A percentile compares a stretch with the other conserved stretches of the same genome.
phyloP scores from a whole-genome alignment of 306 rosid genomes.

The Cicer cuneatum region DNA sequence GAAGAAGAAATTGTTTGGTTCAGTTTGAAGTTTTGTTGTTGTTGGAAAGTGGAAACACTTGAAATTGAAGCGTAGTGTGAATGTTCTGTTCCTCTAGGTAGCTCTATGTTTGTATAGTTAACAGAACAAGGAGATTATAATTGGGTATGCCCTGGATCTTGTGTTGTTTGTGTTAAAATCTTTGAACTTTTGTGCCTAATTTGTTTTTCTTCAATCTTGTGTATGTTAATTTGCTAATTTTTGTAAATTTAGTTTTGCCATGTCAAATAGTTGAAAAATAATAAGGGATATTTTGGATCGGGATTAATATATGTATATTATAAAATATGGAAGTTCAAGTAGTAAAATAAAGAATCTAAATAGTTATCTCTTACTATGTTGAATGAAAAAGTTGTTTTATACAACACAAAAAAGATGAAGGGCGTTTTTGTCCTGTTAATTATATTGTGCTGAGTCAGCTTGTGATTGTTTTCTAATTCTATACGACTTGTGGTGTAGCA shows the following conservation, averaged over 20 bases:
- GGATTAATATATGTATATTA: constrained; percentile 33
- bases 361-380: constrained; percentile 18
- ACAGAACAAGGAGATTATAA: constrained; percentile 36
- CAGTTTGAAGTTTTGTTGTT: constrained; percentile 38
- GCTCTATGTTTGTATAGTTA: constrained; percentile 16
- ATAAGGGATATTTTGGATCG: constrained; percentile 27
- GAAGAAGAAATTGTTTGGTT: constrained; percentile 33
- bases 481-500: constrained; percentile 36
- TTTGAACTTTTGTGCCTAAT: constrained; percentile 30
- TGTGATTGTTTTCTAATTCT: constrained; percentile 39
- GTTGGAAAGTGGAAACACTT: constrained; percentile 29
- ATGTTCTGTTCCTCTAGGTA: background rate
- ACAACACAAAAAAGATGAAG: constrained; percentile 11
- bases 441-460: constrained; percentile 26
- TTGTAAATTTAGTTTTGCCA: constrained; percentile 14
- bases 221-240: background rate
- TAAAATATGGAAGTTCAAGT: constrained; percentile 33
- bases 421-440: constrained; percentile 56
- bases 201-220: constrained; percentile 33
- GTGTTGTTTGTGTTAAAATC: constrained; percentile 21
- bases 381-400: background rate
- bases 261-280: constrained; percentile 18
- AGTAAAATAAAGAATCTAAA: constrained; percentile 40
- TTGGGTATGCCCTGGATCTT: constrained; percentile 44
- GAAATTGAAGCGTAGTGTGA: background rate